Evolutionary conservation across 345 rosid genomes (phyloP).

Genomic region (Crucihimalaya himalaica): DNA sequence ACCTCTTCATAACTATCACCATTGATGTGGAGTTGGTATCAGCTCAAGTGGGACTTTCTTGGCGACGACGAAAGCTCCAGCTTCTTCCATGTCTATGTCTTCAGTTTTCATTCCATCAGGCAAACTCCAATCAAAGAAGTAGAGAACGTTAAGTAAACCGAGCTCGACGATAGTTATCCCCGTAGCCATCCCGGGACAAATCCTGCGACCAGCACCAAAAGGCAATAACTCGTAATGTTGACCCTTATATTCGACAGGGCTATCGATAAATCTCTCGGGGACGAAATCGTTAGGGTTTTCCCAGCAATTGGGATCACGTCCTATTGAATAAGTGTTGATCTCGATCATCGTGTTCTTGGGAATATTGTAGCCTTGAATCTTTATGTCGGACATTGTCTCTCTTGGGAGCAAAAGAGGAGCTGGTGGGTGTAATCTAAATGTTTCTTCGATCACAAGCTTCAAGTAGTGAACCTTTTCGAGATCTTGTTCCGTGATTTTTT

Average conservation of each 20-base stretch:
- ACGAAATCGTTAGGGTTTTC: constrained; percentile 43
- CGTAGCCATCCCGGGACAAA: constrained; percentile 51
- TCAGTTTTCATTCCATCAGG: constrained; percentile 40
- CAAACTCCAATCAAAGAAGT: constrained; percentile 46
- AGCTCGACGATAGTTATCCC: constrained; percentile 40
- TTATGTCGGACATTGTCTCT: constrained; percentile 38
- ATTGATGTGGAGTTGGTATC: constrained; percentile 25
- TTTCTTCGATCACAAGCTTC: constrained; percentile 53
- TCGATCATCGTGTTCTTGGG: constrained; percentile 42
- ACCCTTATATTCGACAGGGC: constrained; percentile 49
- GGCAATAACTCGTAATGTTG: constrained; percentile 54
- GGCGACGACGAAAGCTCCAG: constrained; percentile 28
- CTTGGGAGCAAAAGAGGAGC: constrained; percentile 51
- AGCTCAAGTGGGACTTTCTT: constrained; percentile 36
- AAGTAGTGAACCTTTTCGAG: constrained; percentile 44
- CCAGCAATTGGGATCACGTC: constrained; percentile 52
- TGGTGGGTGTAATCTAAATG: constrained; percentile 59
- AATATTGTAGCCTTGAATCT: constrained; percentile 48
- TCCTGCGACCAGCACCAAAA: constrained; percentile 60
- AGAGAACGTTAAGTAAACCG: constrained; percentile 46
- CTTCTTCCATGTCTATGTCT: constrained; percentile 46
- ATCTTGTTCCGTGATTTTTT: constrained; percentile 39
- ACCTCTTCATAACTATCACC: neutral
- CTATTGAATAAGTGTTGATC: constrained; percentile 53
- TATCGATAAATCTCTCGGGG: constrained; percentile 51